Evolutionary conservation across 257 asterid species (phyloP), one percentile per base, ranked within the genome.

Genomic region (Salvia hispanica): DNA sequence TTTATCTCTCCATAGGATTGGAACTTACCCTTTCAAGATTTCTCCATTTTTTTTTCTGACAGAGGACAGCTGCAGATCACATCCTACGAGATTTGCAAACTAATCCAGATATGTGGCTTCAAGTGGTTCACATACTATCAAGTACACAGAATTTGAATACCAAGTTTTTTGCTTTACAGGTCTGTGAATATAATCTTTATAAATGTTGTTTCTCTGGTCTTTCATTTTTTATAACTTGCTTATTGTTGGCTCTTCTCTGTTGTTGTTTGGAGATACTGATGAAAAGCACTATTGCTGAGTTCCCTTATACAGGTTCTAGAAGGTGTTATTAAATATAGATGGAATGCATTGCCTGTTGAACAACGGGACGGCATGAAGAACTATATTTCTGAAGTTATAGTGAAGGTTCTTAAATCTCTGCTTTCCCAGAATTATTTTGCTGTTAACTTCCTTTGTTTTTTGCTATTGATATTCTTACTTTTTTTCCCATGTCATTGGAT

Each of bases 331-430:
- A 94, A 94, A 84, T 94, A 94, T 60, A 85, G 96, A 79, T 94
- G 99, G 99, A 94, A 94, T 74, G 99, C 98, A 7, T 82, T 94
- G 78, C 99, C 98, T 2, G 91, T 78, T 60, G 98, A 88, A 73
- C 98, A 94, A 80, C 82, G 99, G 68, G 98, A 88, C 81, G 99
- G 99, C 81, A 91, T 94, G 99, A 94, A 94, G 68, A 94, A 94
- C 74, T 94, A 91, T 82, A 94, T 94, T 64, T 94, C 99, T 81
- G 98, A 94, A 56, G 96, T 94, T 67, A 94, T 94, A 66, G 99
- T 94, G 12, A 91, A 88, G 96, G 99, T 94, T 80, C 65, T 42
- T 65, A 14, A 15, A 14, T 25, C 9, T 14, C 14, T 11, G 15
- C 54, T n/a, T 66, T 59, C 13, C 12, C 5, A 54, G 56, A 69